A percentile compares a stretch with the other conserved stretches of the same genome.
Evolutionary conservation across 495 filamentous ascomycete species (phyloP).

Genomic region (Bryoglossum gracile): DNA sequence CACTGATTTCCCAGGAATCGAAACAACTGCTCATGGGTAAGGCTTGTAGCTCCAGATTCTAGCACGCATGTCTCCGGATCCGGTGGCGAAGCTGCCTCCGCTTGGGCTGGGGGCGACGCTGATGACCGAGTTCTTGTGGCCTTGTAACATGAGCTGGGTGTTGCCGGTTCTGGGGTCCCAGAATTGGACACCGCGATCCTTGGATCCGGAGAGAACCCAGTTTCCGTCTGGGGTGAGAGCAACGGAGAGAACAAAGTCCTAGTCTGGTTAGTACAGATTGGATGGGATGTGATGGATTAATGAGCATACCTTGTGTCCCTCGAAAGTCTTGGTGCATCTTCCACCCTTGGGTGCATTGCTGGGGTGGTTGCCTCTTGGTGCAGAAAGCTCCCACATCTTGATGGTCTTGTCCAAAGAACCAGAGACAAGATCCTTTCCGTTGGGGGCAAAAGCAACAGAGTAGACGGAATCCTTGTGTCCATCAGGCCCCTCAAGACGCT

Average conservation of each 20-base stretch:
- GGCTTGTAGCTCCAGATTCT: constrained; percentile 76
- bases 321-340: constrained; percentile 80
- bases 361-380: constrained; percentile 55
- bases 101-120: constrained; percentile 80
- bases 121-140: constrained; percentile 89
- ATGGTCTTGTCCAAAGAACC: constrained; percentile 91
- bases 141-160: constrained; percentile 87
- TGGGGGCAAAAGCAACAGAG: constrained; percentile 83
- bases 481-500: constrained; percentile 76
- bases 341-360: constrained; percentile 63
- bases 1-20: neutral
- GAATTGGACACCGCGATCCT: constrained; percentile 87
- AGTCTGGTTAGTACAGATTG: constrained; percentile 27
- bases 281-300: constrained; percentile 10
- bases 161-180: constrained; percentile 85
- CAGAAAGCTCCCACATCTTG: constrained; percentile 86
- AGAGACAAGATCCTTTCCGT: constrained; percentile 78
- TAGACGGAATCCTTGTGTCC: constrained; percentile 93
- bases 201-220: constrained; percentile 88
- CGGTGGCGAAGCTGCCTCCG: constrained; percentile 76
- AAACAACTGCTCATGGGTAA: constrained; percentile 31
- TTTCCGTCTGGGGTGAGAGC: constrained; percentile 79
- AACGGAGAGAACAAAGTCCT: constrained; percentile 90
- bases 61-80: constrained; percentile 83
- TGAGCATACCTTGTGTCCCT: constrained; percentile 74